Evolutionary conservation across 345 rosid species (phyloP).

Genomic region (Noccaea bulbosa): DNA sequence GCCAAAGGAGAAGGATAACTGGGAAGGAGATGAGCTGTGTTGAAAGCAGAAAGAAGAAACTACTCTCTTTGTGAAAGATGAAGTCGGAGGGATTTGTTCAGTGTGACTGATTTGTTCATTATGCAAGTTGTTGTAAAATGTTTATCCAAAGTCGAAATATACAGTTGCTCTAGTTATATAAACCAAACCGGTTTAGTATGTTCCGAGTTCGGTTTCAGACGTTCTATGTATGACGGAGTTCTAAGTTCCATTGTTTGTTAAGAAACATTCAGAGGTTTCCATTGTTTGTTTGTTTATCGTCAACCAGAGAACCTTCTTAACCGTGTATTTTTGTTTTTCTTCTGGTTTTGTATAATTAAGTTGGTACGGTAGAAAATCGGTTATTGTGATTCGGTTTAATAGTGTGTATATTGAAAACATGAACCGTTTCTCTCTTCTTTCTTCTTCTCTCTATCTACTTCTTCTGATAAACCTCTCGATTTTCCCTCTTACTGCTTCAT

Average conservation of each 20-base stretch:
- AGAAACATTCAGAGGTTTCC: neutral
- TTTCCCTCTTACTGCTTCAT: constrained; percentile 1
- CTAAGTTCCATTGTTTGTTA: neutral
- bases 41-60: constrained; percentile 21
- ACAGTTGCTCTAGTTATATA: neutral
- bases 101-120: constrained; percentile 4
- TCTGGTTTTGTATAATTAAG: neutral
- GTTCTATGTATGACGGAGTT: neutral
- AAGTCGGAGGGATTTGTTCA: constrained; percentile 15
- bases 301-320: neutral
- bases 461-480: constrained; percentile 38
- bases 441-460: constrained; percentile 17
- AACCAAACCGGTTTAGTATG: constrained; percentile 16
- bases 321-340: neutral
- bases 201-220: neutral
- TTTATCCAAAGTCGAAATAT: too few species aligned
- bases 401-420: neutral
- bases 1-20: constrained; percentile 89
- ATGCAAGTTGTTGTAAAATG: neutral
- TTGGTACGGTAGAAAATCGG: constrained; percentile 17
- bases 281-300: neutral
- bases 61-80: neutral
- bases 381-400: constrained; percentile 21
- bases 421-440: constrained; percentile 27
- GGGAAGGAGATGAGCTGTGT: constrained; percentile 81